Evolutionary conservation across 371 early-diverging fungal genomes (phyloP).

Genomic region (Mortierella sp.): DNA sequence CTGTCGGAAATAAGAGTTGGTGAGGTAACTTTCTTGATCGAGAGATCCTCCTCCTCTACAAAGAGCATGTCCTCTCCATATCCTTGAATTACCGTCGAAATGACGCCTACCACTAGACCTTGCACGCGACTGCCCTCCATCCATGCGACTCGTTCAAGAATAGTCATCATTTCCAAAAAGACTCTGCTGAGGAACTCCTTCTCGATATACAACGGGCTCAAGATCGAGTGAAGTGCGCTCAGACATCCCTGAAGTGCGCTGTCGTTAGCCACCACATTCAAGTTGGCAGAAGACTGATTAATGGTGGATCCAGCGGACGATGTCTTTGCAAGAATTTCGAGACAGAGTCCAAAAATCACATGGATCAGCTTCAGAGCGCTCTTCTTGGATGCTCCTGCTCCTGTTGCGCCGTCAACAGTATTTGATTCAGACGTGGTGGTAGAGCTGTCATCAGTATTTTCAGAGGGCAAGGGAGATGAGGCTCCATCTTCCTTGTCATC

Average conservation of each 20-base stretch:
- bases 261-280: conserved; percentile 32
- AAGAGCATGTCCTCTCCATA: conserved; percentile 47
- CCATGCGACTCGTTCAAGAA: conserved; percentile 53
- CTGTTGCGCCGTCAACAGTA: not conserved
- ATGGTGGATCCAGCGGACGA: conserved; percentile 35
- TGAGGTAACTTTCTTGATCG: not conserved
- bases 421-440: not conserved
- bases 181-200: conserved; percentile 30
- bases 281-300: conserved; percentile 29
- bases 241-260: conserved; percentile 46
- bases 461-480: not conserved
- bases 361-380: conserved; percentile 33
- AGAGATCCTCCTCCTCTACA: conserved; percentile 7
- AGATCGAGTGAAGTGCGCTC: conserved; percentile 40
- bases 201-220: conserved; percentile 35
- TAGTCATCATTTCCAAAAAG: conserved; percentile 56
- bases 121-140: conserved; percentile 54
- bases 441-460: not conserved
- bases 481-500: not conserved
- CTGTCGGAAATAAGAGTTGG: not conserved
- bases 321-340: conserved; percentile 55
- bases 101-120: conserved; percentile 39
- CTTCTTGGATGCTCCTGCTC: conserved; percentile 1
- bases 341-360: conserved; percentile 50
- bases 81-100: conserved; percentile 44